Base-by-base conservation (phyloP, 2,329 filamentous ascomycete species). In the Colletotrichum australisinense region DNA sequence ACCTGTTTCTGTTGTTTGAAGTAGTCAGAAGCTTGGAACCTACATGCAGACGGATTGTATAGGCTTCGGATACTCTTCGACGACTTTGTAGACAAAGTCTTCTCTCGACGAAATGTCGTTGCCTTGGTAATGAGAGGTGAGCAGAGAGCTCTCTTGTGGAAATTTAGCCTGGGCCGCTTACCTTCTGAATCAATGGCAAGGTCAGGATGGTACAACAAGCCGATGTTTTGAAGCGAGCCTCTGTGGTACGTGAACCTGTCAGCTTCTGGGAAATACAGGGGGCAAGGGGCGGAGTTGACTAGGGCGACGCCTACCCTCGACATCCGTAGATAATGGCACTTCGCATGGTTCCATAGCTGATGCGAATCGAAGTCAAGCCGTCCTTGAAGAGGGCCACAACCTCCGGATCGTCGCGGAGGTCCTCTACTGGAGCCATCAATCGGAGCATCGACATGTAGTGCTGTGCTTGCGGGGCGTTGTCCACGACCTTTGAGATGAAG, bases 181-280 rank as follows among this genome's bases (percentile, higher is more conserved):
- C 62, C 62, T 24, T 30, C 19, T n/a, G n/a, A n/a, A 19, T 64
- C 46, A 16, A 49, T 19, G 30, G 49, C 22, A 4, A 55, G 28
- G 12, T 28, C 19, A 6, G 46, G 28, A 26, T 28, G 49, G 30
- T 64, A 56, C 3, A 64, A 5, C 7, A 64, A 9, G 9, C 32
- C 62, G 12, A 55, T 64, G 30, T 64, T 64, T 22, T 64, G 62
- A 19, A 64, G 49, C 7, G 62, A 52, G 22, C 62, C 62, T 3
- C 62, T 64, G 4, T 8, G 2, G 26, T 12, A 0, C 4, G 1
- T 1, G 22, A 9, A 6, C 22, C 22, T 28, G 5, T 55, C 6
- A 38, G 16, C 16, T 3, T 19, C 32, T 32, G 5, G 3, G 19
- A 6, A 4, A 14, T 11, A 5, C 49, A 14, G 8, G 11, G 24